Evolutionary conservation across 2,329 filamentous ascomycete genomes (phyloP), one percentile per base, ranked within the genome.

Genomic region (Cladosporium velox): DNA sequence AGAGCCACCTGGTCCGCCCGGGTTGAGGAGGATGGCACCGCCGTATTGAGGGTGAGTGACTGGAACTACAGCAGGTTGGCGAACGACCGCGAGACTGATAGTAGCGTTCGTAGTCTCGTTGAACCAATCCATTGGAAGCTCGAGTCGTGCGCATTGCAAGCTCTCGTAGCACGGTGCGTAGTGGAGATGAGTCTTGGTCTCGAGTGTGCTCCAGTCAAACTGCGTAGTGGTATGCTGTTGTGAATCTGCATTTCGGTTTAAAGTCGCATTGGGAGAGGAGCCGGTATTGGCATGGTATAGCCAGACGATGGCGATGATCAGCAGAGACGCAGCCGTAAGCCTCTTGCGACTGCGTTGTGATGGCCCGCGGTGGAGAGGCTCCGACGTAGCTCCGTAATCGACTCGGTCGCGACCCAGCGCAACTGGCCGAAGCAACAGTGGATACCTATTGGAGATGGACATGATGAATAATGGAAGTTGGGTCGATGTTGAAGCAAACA

Each of bases 91-190:
- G 18, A 84, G 67, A 5, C 75, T 76, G 26, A 82, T 73, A 3
- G 54, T 60, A 70, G 44, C 74, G 52, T 28, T 57, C 26, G 72
- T 69, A 58, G 78, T 72, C 1, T 70, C 66, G n/a, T 64, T 60
- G 70, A 80, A 81, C 62, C 67, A 70, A 66, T 77, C 80, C 70
- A 84, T 78, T 0, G 82, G 83, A 0, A 84, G 78, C 57, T 79
- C 73, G 2, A 85, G 72, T 7, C 80, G 77, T 24, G 82, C 80
- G 66, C 83, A 84, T 68, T 82, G 77, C 63, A 81, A 44, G 24
- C 30, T n/a, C 28, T 52, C 55, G 18, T 65, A 65, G 55, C 64
- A 65, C 1, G 64, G 15, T 24, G 28, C 24, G 49, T 65, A 65
- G 1, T 54, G 18, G 8, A 65, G 41, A 28, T 52, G 44, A n/a